Evolutionary conservation across 2,329 filamentous ascomycete species (phyloP).

Genomic region (Escovopsis weberi): DNA sequence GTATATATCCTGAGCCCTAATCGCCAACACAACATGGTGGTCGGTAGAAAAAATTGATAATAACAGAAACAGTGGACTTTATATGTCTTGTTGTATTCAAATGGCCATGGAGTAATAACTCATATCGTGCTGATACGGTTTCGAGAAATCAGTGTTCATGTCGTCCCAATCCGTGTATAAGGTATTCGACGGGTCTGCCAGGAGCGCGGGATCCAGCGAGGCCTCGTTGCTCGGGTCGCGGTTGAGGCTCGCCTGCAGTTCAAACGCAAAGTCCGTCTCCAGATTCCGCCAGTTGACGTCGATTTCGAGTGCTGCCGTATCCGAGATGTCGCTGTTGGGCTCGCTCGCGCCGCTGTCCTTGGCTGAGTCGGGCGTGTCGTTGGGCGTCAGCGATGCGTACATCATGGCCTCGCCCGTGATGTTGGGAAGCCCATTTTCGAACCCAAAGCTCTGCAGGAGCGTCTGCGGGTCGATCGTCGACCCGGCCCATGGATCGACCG

Average conservation of each 20-base stretch:
- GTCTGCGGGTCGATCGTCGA: conserved; percentile 38
- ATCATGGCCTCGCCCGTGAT: conserved; percentile 38
- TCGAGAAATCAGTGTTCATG: conserved; percentile 33
- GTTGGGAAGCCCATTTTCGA: conserved; percentile 23
- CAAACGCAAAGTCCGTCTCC: conserved; percentile 21
- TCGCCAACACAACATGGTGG: conserved; percentile 5
- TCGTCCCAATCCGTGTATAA: conserved; percentile 33
- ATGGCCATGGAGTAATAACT: conserved; percentile 21
- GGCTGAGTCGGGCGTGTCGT: conserved; percentile 50
- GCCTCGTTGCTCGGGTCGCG: conserved; percentile 25
- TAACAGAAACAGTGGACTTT: background rate
- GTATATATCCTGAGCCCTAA: conserved; percentile 17
- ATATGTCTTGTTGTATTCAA: conserved; percentile 2
- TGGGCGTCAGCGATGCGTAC: conserved; percentile 42
- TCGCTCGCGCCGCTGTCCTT: conserved; percentile 46
- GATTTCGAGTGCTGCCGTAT: conserved; percentile 38
- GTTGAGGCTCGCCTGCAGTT: conserved; percentile 12
- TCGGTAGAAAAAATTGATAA: conserved; percentile 4
- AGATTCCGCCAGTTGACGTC: conserved; percentile 35
- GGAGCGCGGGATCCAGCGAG: conserved; percentile 15
- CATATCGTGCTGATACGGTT: conserved; percentile 38
- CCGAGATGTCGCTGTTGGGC: conserved; percentile 47
- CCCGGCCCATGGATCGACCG: conserved; percentile 21
- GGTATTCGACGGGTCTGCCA: conserved; percentile 12
- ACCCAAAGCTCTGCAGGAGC: conserved; percentile 20